Base-by-base conservation (phyloP, 2,329 filamentous ascomycete genomes). In the Cercospora zeina region DNA sequence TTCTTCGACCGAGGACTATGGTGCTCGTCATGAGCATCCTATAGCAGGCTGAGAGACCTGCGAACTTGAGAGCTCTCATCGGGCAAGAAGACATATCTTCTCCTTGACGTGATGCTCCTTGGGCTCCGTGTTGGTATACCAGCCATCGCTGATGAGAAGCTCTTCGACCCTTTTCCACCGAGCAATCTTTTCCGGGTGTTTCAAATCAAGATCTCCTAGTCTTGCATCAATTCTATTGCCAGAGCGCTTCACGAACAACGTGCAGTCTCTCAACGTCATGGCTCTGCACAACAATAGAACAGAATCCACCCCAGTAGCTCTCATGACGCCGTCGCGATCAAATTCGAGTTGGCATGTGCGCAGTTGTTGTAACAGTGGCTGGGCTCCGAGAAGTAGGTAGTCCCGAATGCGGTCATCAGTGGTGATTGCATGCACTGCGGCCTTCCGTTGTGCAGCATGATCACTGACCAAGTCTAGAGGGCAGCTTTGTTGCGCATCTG, bases 181-280 rank as follows among this genome's bases (percentile, higher is more conserved):
- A 9, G 63, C 56, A 4, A 79, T 61, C 67, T 80, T 80, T 45
- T 75, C 76, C 0, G 70, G 67, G 5, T 74, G 75, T 67, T 82
- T 82, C 66, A 79, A 73, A 60, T 82, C 80, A 5, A 82, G 72
- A 66, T 82, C 80, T 0, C 74, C 79, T 3, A 82, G 68, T 47
- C 78, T 74, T 9, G 76, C 76, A 36, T 78, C 77, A 13, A 80
- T 72, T 0, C 65, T 61, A 4, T 60, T 47, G 4, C 58, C 63
- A 30, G 64, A 66, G 14, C 50, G 56, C 51, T 66, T 71, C 16
- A 81, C 67, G 63, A 79, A 81, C 5, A 81, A 66, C 3, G 79
- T 79, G 62, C 79, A 81, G 61, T 82, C 80, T 34, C 79, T 71
- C 11, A 81, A 65, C 1, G 79, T 81, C 79, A 81, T 81, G 9